Evolutionary conservation across 257 asterid genomes (phyloP), one percentile per base, ranked within the genome.

Genomic region (Pogostemon cablin): DNA sequence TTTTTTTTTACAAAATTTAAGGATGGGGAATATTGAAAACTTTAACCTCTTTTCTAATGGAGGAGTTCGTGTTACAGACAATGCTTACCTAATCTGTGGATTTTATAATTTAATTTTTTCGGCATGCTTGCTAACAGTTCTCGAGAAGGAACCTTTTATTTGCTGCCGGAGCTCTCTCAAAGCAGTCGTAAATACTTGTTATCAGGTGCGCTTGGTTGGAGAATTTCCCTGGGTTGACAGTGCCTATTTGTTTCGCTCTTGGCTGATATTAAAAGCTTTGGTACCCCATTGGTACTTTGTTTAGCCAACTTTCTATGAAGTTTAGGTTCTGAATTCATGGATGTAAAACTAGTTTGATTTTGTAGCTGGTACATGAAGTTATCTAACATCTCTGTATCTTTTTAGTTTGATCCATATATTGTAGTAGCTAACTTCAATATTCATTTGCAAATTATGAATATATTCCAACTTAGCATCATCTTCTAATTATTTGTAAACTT

Each of bases 121-220:
- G 38, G 67, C 42, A 11, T 62, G 17, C 41, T 73, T 68, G 71
- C 38, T 7, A 65, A 41, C 70, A 81, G 85, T 81, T 81, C 44
- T 69, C 85, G 1, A 74, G 80, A 67, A 70, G 82, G 72, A 81
- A 81, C 57, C 82, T 81, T 69, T 38, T 81, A 46, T 81, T 81
- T 61, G 85, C 82, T 70, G 80, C 85, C 10, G 80, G 82, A 2
- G 82, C 85, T 53, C 82, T 81, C 72, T 66, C 85, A 65, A 81
- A 74, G 78, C 82, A 50, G 69, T 32, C 8, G 46, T 77, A 54
- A 46, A 32, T 42, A 25, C 32, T 50, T 1, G 49, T 46, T 61
- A 38, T 59, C 63, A 15, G 53, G 63, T 4, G 63, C 53, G 40
- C 12, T 17, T 10, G 47, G 66, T 59, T 57, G 49, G 15, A 0